These are phyloP conservation scores for Cryoendolithus antarcticus DNA, from an alignment of 2,329 filamentous ascomycete species.

Conservation along the genomic window DNA sequence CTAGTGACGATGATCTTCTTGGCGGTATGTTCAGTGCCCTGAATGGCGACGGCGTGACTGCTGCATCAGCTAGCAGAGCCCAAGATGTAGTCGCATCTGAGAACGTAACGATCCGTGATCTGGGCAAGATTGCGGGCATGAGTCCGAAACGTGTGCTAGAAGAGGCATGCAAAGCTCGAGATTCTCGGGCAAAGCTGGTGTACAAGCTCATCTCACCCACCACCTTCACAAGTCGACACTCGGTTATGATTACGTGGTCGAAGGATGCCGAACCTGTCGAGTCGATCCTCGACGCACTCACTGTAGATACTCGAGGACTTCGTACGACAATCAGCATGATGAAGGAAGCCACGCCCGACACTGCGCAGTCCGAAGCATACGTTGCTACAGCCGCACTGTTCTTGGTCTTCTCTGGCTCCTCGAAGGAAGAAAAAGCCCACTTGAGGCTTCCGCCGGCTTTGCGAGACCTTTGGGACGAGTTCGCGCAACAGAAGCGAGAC, in stretches of 20 bases:
- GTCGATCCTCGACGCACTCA: conserved; percentile 22
- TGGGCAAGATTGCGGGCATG: conserved; percentile 70
- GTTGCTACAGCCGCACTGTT: conserved; percentile 74
- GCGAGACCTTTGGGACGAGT: conserved; percentile 76
- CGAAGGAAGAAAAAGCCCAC: conserved; percentile 76
- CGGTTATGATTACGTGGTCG: conserved; percentile 65
- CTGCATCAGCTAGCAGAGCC: conserved; percentile 1
- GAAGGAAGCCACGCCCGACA: conserved; percentile 58
- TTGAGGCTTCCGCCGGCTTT: conserved; percentile 66
- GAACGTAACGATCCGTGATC: conserved; percentile 60
- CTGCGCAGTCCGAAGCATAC: conserved; percentile 75
- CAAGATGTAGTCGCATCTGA: conserved; percentile 13
- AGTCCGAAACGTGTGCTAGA: conserved; percentile 66
- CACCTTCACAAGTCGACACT: conserved; percentile 63
- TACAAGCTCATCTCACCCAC: conserved; percentile 62
- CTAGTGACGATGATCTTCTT: conserved; percentile 45
- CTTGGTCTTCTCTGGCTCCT: conserved; percentile 61
- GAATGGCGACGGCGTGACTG: conserved; percentile 10
- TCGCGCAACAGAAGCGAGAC: conserved; percentile 57
- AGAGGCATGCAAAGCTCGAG: conserved; percentile 75
- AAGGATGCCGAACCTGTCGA: conserved; percentile 51
- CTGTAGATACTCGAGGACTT: conserved; percentile 33
- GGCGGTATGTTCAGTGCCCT: conserved; percentile 44
- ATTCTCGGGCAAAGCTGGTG: conserved; percentile 53
- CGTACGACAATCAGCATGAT: conserved; percentile 59